Conservation (phyloP, 192 early-diverging fungal genomes). For the Backusella parvicylindrica region DNA sequence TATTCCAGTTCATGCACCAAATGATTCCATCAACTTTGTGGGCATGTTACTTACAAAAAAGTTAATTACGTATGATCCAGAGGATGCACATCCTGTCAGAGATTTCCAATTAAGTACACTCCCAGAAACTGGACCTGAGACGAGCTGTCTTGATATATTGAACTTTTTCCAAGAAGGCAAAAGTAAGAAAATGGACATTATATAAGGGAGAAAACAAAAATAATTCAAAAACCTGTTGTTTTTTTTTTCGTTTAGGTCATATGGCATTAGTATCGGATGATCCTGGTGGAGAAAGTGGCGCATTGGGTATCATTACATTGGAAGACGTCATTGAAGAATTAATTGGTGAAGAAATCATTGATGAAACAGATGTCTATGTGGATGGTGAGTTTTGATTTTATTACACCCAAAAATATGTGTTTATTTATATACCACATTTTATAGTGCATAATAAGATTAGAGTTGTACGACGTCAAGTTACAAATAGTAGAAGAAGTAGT, state of each 20-base stretch:
- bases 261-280: slow-evolving; percentile 61
- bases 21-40: slow-evolving; percentile 56
- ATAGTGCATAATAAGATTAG: slow-evolving; percentile 55
- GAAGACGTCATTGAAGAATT: slow-evolving; percentile 83
- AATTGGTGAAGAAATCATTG: slow-evolving; percentile 49
- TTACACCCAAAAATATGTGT: too few relatives aligned
- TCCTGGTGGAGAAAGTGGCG: slow-evolving; percentile 44
- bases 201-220: not conserved
- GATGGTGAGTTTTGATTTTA: too few relatives aligned
- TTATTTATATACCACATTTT: not conserved
- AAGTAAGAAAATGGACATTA: slow-evolving; percentile 36
- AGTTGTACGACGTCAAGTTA: slow-evolving; percentile 44
- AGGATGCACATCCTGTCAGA: slow-evolving; percentile 56
- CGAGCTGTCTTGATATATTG: slow-evolving; percentile 66
- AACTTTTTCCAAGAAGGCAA: slow-evolving; percentile 82
- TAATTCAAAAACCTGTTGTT: too few relatives aligned
- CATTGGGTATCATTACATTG: slow-evolving; percentile 73
- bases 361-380: slow-evolving; percentile 22
- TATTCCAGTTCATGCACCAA: slow-evolving; percentile 66
- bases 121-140: slow-evolving; percentile 45
- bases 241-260: slow-evolving; percentile 38
- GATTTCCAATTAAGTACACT: slow-evolving; percentile 51
- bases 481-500: slow-evolving; percentile 11
- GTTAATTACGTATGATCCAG: slow-evolving; percentile 67
- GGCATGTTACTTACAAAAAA: slow-evolving; percentile 75